Evolutionary conservation across 2,329 filamentous ascomycete genomes (phyloP), one percentile per base, ranked within the genome.

Genomic region (Phialophora chinensis): DNA sequence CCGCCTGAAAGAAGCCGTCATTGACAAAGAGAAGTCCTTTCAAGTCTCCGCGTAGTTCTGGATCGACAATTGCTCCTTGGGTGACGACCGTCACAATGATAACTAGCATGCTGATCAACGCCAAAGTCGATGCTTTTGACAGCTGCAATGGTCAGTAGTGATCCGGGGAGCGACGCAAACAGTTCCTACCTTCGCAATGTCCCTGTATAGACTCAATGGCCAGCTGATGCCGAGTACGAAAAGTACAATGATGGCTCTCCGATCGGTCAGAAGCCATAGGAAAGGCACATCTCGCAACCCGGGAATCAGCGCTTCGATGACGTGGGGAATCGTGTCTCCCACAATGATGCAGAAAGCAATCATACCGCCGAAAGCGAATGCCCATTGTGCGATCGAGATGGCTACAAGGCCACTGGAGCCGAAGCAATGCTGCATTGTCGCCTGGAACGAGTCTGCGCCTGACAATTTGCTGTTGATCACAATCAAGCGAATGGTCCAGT

Each of bases 281-380:
- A 97, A 90, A 0, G 92, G 88, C 76, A 91, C 88, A 33, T 88
- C 83, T 47, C 82, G 80, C 66, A 98, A 77, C 2, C 86, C 87
- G 0, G 95, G 93, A 82, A 94, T 97, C 4, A 97, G 79, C 4
- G 93, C 92, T 56, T 84, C 81, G 74, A 98, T 78, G 56, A 99
- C 95, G 77, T 93, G 92, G 3, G 95, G 95, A 75, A 99, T 97
- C 0, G 92, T 93, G 78, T 99, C 95, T 66, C 95, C 95, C 10
- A 99, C 91, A 74, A 99, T 97, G 74, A 99, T 93, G 72, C 93
- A 95, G 78, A 98, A 99, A 14, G 95, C 95, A 63, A 99, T 88
- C 95, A 99, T 99, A 71, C 95, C 95, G 64, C 95, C 95, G 82
- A 98, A 99, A 2, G 95, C 95, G 84, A 99, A 99, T 31, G 92